A percentile compares a stretch with the other conserved stretches of the same genome.
phyloP scores from a whole-genome alignment of 2,329 filamentous ascomycete genomes.

The Dactylellina haptotyla region DNA sequence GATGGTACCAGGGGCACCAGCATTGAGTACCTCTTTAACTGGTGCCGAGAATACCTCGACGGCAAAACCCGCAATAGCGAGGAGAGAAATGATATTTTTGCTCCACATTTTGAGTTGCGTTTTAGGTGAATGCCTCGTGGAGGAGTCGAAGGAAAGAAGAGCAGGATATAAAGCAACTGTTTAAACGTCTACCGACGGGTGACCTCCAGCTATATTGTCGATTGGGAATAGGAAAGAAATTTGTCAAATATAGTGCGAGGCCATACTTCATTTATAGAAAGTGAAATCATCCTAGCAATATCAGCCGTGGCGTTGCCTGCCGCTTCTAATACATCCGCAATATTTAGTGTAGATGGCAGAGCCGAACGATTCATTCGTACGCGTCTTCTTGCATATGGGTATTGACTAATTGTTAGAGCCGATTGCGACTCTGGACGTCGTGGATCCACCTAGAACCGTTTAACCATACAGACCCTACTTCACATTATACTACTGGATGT shows the following conservation, averaged over 20 bases:
- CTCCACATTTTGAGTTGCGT: slow-evolving; percentile 22
- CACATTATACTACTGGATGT: background rate
- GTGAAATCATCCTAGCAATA: background rate
- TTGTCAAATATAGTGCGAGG: background rate
- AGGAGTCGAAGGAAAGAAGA: background rate
- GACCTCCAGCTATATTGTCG: background rate
- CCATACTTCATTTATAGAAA: background rate
- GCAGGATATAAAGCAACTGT: slow-evolving; percentile 6
- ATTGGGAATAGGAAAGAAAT: background rate
- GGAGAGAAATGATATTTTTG: slow-evolving; percentile 17
- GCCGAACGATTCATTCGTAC: background rate
- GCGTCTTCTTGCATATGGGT: background rate
- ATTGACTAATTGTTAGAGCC: background rate
- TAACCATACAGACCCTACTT: background rate
- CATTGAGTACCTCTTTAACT: slow-evolving; percentile 13
- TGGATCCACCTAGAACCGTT: background rate
- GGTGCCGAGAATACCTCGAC: slow-evolving; percentile 19
- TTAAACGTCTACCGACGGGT: slow-evolving; percentile 12
- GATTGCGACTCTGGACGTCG: background rate
- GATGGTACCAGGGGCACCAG: slow-evolving; percentile 26
- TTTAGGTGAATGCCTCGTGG: background rate
- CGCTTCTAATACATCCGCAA: background rate
- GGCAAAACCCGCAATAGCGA: slow-evolving; percentile 24
- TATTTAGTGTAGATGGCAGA: background rate
- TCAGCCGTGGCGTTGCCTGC: background rate